Conservation (phyloP, 106 monocot genomes). For the Chionographis japonica region DNA sequence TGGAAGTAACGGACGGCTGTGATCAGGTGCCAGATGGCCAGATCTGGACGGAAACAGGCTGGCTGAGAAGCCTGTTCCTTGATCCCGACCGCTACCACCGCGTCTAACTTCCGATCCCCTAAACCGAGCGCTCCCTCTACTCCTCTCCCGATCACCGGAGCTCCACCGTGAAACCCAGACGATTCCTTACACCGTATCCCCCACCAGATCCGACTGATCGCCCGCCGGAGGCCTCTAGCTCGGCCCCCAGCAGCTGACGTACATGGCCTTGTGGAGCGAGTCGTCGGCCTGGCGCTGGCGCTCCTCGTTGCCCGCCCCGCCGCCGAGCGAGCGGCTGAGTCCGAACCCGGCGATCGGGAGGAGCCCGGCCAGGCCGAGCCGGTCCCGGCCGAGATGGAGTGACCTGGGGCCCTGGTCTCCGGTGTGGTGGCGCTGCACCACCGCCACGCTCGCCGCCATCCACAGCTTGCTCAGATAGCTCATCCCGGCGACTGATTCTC, state of each 20-base stretch:
- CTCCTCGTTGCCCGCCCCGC: not conserved
- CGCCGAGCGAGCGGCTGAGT: not conserved
- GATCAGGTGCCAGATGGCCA: too few species aligned
- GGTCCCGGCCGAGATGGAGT: not conserved
- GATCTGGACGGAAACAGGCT: too few species aligned
- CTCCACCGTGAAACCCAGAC: too few species aligned
- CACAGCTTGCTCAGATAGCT: conserved; percentile 36
- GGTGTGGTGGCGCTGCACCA: conserved; percentile 9
- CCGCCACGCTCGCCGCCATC: conserved; percentile 47
- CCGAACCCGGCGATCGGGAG: not conserved
- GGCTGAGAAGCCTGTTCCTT: too few species aligned
- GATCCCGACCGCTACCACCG: too few species aligned
- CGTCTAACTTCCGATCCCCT: too few species aligned
- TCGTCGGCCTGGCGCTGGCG: conserved; percentile 5
- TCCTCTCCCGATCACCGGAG: too few species aligned
- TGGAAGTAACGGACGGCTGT: too few species aligned
- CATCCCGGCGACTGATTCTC: conserved; percentile 13
- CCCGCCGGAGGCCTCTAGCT: not conserved
- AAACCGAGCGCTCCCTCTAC: too few species aligned
- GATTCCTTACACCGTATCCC: too few species aligned
- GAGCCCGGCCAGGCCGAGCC: conserved; percentile 1
- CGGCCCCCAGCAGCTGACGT: conserved; percentile 25
- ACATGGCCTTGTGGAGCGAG: conserved; percentile 24
- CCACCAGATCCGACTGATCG: not conserved
- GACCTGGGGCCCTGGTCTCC: conserved; percentile 8